phyloP scores from a whole-genome alignment of 1,284 basidiomycete genomes.

The Sporisorium scitamineum region DNA sequence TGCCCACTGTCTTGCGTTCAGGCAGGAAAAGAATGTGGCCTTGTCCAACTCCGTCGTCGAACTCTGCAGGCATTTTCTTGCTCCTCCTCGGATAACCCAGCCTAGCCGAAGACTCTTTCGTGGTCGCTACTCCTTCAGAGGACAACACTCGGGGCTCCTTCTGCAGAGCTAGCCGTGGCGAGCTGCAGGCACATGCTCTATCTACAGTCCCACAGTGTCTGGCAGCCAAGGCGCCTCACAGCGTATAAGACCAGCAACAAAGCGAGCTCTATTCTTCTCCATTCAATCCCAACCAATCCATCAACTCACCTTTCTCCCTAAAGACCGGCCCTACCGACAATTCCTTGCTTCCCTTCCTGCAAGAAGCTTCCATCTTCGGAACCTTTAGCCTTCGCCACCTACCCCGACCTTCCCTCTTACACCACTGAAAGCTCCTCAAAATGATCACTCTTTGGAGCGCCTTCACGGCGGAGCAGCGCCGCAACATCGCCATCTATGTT shows the following conservation, averaged over 20 bases:
- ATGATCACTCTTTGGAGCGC: slow-evolving; percentile 30
- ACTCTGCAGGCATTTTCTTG: neutral
- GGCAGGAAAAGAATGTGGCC: slow-evolving; percentile 12
- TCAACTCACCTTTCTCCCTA: neutral
- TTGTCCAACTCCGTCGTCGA: slow-evolving; percentile 9
- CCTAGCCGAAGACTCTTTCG: neutral
- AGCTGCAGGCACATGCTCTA: slow-evolving; percentile 3
- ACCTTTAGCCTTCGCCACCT: too few relatives aligned
- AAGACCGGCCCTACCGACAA: neutral
- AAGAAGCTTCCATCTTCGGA: neutral
- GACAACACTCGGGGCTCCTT: neutral
- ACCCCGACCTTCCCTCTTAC: neutral
- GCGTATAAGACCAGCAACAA: slow-evolving; percentile 1
- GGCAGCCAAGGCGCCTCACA: neutral
- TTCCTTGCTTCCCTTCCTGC: neutral
- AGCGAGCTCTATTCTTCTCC: neutral
- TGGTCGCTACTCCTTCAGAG: neutral
- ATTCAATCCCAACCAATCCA: neutral
- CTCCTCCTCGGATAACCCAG: neutral
- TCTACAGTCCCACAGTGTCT: neutral
- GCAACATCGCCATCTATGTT: slow-evolving; percentile 62
- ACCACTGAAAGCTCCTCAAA: neutral
- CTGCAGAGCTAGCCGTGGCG: neutral
- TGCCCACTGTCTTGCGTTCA: neutral
- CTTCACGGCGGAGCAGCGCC: slow-evolving; percentile 57